These are phyloP conservation scores for Cyberlindnera maritima DNA, from an alignment of 805 yeast genomes.

Conservation along the genomic window DNA sequence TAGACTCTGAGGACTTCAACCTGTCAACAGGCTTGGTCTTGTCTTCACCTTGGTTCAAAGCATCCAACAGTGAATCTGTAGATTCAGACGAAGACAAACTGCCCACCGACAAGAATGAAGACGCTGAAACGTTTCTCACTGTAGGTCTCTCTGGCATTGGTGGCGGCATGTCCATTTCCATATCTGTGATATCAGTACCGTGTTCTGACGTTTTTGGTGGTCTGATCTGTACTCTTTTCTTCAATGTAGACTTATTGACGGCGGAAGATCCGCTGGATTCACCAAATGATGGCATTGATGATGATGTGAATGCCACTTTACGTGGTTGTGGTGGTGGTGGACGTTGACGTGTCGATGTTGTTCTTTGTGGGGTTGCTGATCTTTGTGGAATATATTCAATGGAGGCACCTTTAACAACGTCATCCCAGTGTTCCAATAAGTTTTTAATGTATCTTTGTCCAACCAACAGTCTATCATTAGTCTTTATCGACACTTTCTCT, in stretches of 20 bases:
- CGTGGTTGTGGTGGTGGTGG: constrained; percentile 13
- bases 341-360: not conserved
- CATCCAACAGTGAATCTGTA: constrained; percentile 2
- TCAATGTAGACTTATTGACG: not conserved
- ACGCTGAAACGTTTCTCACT: constrained; percentile 1
- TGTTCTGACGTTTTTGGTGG: not conserved
- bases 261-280: not conserved
- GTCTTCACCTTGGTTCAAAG: not conserved
- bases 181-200: constrained; percentile 4
- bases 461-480: constrained; percentile 46
- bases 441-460: constrained; percentile 54
- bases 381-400: constrained; percentile 1
- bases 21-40: not conserved
- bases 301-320: constrained; percentile 15
- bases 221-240: constrained; percentile 8
- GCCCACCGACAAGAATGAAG: constrained; percentile 6
- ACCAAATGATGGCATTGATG: constrained; percentile 4
- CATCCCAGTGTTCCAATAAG: constrained; percentile 48
- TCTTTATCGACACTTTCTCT: constrained; percentile 39
- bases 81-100: constrained; percentile 5
- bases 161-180: constrained; percentile 15
- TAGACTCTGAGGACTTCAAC: constrained; percentile 1
- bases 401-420: not conserved
- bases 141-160: constrained; percentile 6
- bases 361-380: not conserved